Percentiles rank a stretch among this genome's conserved stretches.
These are phyloP conservation scores for Casuarina equisetifolia DNA, from an alignment of 306 rosid species.

Conservation along the genomic window DNA sequence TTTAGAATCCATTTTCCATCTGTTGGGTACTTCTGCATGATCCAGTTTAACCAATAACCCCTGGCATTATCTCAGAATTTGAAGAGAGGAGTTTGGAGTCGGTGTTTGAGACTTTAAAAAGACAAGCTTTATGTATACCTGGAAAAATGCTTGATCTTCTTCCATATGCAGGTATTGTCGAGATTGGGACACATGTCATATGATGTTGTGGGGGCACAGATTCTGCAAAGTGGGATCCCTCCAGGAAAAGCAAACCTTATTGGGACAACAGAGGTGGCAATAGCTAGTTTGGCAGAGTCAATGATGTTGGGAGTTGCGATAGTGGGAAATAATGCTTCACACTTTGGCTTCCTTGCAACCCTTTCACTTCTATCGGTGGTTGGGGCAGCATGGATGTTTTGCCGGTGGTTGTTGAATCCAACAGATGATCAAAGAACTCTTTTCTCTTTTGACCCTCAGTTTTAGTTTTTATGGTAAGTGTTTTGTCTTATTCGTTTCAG, in stretches of 20 bases:
- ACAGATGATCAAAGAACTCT: conserved; percentile 74
- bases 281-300: conserved; percentile 93
- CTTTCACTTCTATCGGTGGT: conserved; percentile 83
- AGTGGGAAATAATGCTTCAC: conserved; percentile 76
- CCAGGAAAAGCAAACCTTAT: conserved; percentile 92
- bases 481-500: not conserved
- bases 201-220: conserved; percentile 90
- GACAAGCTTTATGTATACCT: not conserved
- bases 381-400: conserved; percentile 82
- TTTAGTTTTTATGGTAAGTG: conserved; percentile 47
- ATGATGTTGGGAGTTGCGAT: conserved; percentile 85
- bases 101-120: not conserved
- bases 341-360: conserved; percentile 71
- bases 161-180: conserved; percentile 65
- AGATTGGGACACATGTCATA: conserved; percentile 96
- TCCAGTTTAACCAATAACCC: not conserved
- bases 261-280: conserved; percentile 90
- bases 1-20: not conserved
- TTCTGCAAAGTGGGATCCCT: conserved; percentile 92
- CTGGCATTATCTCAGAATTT: not conserved
- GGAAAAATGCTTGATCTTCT: conserved; percentile 17
- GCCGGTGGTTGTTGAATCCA: conserved; percentile 85
- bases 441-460: conserved; percentile 63
- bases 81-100: not conserved
- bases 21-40: conserved; percentile 8